Base-by-base conservation (phyloP, 176 grass and related monocot species). In the Chrysopogon serrulatus region DNA sequence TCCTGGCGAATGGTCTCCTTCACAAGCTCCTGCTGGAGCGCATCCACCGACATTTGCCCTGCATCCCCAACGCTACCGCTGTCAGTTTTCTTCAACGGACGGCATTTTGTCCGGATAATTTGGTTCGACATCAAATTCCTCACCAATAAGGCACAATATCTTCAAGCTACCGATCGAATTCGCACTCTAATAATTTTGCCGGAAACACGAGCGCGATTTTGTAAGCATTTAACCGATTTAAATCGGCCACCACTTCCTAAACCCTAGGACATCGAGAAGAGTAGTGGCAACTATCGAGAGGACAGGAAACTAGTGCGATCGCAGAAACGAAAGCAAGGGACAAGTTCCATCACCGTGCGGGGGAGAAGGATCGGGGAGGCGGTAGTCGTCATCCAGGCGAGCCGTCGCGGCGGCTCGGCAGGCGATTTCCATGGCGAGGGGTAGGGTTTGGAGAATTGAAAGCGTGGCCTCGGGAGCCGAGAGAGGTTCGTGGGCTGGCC, bases 21-120 rank as follows among this genome's bases (percentile, higher is more conserved):
- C 64, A 37, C 12, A 14, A 87, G 79, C 64, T 82, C 79, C 79
- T 12, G 39, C 8, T 40, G 79, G 47, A 87, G 73, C 18, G n/a
- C 65, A 17, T 87, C 79, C 2, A 87, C 28, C 37, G n/a, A 77
- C 72, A 26, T 40, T 8, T 41, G 30, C 23, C 6, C 86, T 82
- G 86, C 72, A 70, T 28, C 62, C n/a, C 78, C 13, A 68, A 57
- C 31, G 21, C 47, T 6, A 28, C 36, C 10, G 15, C 16, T 13
- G 59, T 81, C 24, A 80, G 43, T 66, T 30, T 56, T 43, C 43
- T 43, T 18, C 1, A 51, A 51, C 5, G n/a, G 14, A 42, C 21
- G 16, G 21, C 4, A 35, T 35, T 35, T 36, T 28, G 37, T 4
- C 1, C 6, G 23, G 37, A 59, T 2, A 48, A 62, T 61, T 13